These are phyloP conservation scores for Claviceps sp. DNA, from an alignment of 2,329 filamentous ascomycete species.

Conservation along the genomic window DNA sequence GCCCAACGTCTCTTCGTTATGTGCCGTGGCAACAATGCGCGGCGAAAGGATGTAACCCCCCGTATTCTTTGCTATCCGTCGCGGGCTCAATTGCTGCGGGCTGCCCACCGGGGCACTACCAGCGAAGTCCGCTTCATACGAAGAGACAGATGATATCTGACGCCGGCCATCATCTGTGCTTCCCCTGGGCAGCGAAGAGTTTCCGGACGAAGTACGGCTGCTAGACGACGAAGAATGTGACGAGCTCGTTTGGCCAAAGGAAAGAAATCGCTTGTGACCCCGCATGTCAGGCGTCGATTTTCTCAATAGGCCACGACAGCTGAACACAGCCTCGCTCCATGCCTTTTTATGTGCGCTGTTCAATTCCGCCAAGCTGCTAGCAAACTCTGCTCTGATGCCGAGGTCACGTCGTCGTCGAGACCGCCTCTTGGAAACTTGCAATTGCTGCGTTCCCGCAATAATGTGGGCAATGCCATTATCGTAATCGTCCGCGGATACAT, in stretches of 20 bases:
- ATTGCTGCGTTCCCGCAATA: not conserved
- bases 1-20: conserved; percentile 21
- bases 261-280: conserved; percentile 2
- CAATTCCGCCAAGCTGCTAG: conserved; percentile 6
- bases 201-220: conserved; percentile 1
- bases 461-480: conserved; percentile 1
- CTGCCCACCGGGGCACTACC: not conserved
- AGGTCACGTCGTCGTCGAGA: not conserved
- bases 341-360: conserved; percentile 1
- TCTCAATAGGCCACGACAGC: conserved; percentile 8
- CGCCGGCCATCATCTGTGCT: not conserved
- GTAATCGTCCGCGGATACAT: not conserved
- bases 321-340: conserved; percentile 8
- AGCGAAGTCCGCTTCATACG: not conserved
- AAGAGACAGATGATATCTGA: conserved; percentile 3
- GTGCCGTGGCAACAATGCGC: conserved; percentile 29
- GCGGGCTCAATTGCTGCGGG: conserved; percentile 2
- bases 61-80: conserved; percentile 4
- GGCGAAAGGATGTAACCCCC: conserved; percentile 24
- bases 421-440: conserved; percentile 8
- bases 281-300: conserved; percentile 6
- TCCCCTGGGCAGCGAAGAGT: not conserved
- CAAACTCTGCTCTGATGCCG: not conserved
- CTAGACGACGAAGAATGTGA: conserved; percentile 1
- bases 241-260: conserved; percentile 2